Evolutionary conservation across 345 rosid genomes (phyloP).

Genomic region (Chamaenerion angustifolium): DNA sequence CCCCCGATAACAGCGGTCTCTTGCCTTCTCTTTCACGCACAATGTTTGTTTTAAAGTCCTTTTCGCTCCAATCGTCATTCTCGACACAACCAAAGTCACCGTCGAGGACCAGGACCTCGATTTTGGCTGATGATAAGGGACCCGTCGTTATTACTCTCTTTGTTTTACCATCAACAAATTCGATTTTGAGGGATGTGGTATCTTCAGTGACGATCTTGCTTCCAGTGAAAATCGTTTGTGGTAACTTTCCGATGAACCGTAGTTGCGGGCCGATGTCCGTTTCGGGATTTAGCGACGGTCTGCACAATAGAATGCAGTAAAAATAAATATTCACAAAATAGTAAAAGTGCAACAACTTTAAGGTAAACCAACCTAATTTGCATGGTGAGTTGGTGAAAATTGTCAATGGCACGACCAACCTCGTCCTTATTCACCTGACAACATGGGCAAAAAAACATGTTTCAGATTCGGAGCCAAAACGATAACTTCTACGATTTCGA

Average conservation of each 20-base stretch:
- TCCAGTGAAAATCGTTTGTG: constrained; percentile 18
- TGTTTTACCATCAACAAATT: constrained; percentile 16
- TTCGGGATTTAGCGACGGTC: constrained; percentile 2
- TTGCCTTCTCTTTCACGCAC: constrained; percentile 26
- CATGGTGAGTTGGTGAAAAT: not conserved
- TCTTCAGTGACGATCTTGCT: constrained; percentile 13
- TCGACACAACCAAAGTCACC: constrained; percentile 21
- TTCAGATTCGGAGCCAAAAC: too few relatives aligned
- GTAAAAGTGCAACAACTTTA: not conserved
- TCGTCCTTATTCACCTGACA: constrained; percentile 12
- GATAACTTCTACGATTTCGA: not conserved
- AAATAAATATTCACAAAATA: not conserved
- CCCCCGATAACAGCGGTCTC: constrained; percentile 27
- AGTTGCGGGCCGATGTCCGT: constrained; percentile 16
- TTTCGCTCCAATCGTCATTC: constrained; percentile 19
- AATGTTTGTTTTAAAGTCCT: constrained; percentile 17
- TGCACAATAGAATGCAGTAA: constrained; percentile 3
- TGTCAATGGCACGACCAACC: constrained; percentile 5
- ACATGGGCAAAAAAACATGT: constrained; percentile 3
- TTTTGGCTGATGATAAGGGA: constrained; percentile 19
- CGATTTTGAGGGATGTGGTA: constrained; percentile 9
- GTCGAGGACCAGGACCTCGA: constrained; percentile 18
- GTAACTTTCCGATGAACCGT: constrained; percentile 13
- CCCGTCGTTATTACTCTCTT: constrained; percentile 14
- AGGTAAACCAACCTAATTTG: constrained; percentile 6